Evolutionary conservation across 2,329 filamentous ascomycete species (phyloP).

Genomic region (Pestalotiopsis sp.): DNA sequence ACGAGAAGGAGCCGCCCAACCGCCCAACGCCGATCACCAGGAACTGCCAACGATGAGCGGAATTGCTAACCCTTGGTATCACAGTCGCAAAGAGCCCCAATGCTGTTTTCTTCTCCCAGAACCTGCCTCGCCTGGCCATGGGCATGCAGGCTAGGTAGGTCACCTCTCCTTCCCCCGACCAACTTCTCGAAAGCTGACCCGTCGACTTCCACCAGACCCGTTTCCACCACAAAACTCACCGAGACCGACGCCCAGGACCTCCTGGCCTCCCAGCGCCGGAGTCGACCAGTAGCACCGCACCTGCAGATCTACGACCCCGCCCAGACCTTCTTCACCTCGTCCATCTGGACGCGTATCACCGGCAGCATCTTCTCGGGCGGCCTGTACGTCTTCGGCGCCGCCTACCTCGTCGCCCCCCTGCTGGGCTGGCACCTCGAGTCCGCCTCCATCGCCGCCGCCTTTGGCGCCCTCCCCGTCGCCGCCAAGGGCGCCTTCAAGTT

Average conservation of each 20-base stretch:
- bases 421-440: constrained; percentile 67
- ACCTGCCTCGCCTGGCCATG: constrained; percentile 48
- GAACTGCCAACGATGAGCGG: neutral
- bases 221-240: constrained; percentile 61
- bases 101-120: constrained; percentile 49
- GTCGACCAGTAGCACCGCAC: constrained; percentile 83
- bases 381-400: constrained; percentile 78
- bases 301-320: constrained; percentile 83
- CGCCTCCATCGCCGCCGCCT: constrained; percentile 61
- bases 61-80: constrained; percentile 21
- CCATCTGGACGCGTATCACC: constrained; percentile 80
- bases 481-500: constrained; percentile 62
- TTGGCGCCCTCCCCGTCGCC: constrained; percentile 60
- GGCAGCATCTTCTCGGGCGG: constrained; percentile 71
- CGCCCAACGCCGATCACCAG: neutral
- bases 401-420: constrained; percentile 80
- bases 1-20: neutral
- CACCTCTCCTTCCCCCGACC: neutral
- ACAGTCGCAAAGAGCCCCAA: constrained; percentile 42
- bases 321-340: constrained; percentile 81
- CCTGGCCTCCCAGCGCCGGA: constrained; percentile 78
- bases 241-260: constrained; percentile 59
- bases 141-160: constrained; percentile 25
- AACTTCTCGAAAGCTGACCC: neutral
- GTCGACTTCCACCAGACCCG: constrained; percentile 38